Base-by-base conservation (phyloP, 1,139 yeast genomes). In the Yamadazyma oceani region DNA sequence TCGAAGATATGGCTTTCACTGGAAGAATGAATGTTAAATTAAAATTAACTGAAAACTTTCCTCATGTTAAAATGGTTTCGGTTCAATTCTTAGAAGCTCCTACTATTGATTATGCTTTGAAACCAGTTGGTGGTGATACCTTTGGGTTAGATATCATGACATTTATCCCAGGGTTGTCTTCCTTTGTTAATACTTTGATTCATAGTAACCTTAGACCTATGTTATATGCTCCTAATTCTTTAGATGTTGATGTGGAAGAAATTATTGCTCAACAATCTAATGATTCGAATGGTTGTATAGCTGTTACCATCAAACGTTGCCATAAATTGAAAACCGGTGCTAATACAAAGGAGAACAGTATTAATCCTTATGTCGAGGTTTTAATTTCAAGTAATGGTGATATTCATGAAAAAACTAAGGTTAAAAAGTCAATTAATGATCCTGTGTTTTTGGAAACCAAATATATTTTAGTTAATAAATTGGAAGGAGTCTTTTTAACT, bases 51-150 rank as follows among this genome's bases (percentile, higher is more conserved):
- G 73, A 75, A 35, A 73, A 74, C 50, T 84, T 84, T 58, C 95
- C 95, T 19, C 88, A 84, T 49, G 82, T 85, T 39, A 81, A 80
- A 47, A 63, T 78, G 54, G 86, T 85, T 14, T 80, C 87, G 11
- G 66, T 84, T 39, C 85, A 81, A 49, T 78, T 85, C 51, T 66
- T 85, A 54, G 92, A 85, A 57, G 84, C 90, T 17, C 92, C 94
- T 29, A 69, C 73, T 16, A 82, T 85, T 54, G 90, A 82, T 55
- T 85, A 84, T 57, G 82, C 81, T 15, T 75, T 85, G 64, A 85
- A 85, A 55, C 95, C 95, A n/a, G 84, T 85, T 39, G 92, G 92
- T 58, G 94, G 94, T 63, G 90, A 85, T 55, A 81, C 89, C 13
- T 72, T 85, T 44, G 95, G 95, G 45, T 57, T 85, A 38, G 95